Evolutionary conservation across 768 basidiomycete genomes (phyloP).

Genomic region (Calvatia gigantea): DNA sequence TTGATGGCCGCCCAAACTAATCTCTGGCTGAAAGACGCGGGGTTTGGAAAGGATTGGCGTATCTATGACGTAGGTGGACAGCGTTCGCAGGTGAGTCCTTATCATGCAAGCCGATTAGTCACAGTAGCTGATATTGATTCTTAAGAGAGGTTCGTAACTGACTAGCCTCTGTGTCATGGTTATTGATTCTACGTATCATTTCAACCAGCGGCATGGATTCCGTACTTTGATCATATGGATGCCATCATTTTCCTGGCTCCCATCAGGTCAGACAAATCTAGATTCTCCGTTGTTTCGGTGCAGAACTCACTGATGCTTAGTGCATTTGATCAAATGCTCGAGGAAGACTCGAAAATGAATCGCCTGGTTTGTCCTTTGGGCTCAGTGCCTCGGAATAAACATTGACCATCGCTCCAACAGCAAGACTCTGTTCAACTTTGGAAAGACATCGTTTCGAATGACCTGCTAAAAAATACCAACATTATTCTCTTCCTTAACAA

Average conservation of each 20-base stretch:
- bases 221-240: constrained; percentile 70
- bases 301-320: constrained; percentile 23
- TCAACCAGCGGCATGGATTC: constrained; percentile 47
- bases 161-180: background rate
- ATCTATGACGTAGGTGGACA: constrained; percentile 61
- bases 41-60: constrained; percentile 37
- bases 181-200: background rate
- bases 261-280: constrained; percentile 37
- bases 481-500: constrained; percentile 83
- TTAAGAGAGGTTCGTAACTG: constrained; percentile 23
- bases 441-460: constrained; percentile 70
- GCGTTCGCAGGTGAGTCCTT: constrained; percentile 52
- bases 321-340: constrained; percentile 67
- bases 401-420: constrained; percentile 27
- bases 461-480: constrained; percentile 65
- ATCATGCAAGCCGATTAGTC: background rate
- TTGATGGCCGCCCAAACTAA: constrained; percentile 1
- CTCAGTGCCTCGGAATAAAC: background rate
- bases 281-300: background rate
- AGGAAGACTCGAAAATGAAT: constrained; percentile 61
- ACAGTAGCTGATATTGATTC: background rate
- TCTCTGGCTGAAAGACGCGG: constrained; percentile 15
- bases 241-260: constrained; percentile 74
- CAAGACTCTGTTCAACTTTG: constrained; percentile 77
- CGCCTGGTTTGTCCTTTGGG: constrained; percentile 41